These are phyloP conservation scores for Blastobotrys capitulatus DNA, from an alignment of 1,139 yeast genomes.

Conservation along the genomic window DNA sequence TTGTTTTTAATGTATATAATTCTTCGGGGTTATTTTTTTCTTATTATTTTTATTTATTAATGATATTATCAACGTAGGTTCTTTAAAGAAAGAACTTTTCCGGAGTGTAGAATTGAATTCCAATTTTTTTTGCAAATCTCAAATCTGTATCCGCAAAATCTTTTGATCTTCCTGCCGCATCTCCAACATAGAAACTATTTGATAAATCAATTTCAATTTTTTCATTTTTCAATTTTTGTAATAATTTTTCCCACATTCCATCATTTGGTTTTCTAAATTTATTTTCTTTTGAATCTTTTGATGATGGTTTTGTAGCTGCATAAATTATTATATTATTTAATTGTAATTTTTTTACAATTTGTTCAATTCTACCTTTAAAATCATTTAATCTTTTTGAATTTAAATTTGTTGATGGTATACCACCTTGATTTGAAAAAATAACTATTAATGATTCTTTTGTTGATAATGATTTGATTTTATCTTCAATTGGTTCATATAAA, in stretches of 20 bases:
- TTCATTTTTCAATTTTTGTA: conserved; percentile 30
- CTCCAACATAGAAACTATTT: conserved; percentile 75
- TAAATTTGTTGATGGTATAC: conserved; percentile 37
- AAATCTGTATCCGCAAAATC: conserved; percentile 80
- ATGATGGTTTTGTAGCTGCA: conserved; percentile 44
- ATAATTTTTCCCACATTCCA: conserved; percentile 64
- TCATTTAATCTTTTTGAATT: conserved; percentile 49
- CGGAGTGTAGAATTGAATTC: conserved; percentile 44
- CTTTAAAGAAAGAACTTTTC: conserved; percentile 12
- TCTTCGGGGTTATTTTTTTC: conserved; percentile 1
- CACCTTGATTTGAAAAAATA: conserved; percentile 87
- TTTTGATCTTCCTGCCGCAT: conserved; percentile 72
- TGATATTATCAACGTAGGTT: conserved; percentile 10
- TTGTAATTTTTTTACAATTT: conserved; percentile 32
- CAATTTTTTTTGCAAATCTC: conserved; percentile 55
- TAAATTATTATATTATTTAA: conserved; percentile 46
- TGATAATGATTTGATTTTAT: conserved; percentile 10
- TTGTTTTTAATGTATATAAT: conserved; percentile 8
- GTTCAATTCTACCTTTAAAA: conserved; percentile 42
- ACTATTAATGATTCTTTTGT: conserved; percentile 37
- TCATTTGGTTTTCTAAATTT: conserved; percentile 64
- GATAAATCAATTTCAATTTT: conserved; percentile 26
- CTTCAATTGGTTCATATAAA: conserved; percentile 35
- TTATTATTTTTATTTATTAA: not conserved
- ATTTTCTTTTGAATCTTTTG: conserved; percentile 19